These are phyloP conservation scores for Arabidopsis arenosa DNA, from an alignment of 345 rosid genomes.

Conservation along the genomic window DNA sequence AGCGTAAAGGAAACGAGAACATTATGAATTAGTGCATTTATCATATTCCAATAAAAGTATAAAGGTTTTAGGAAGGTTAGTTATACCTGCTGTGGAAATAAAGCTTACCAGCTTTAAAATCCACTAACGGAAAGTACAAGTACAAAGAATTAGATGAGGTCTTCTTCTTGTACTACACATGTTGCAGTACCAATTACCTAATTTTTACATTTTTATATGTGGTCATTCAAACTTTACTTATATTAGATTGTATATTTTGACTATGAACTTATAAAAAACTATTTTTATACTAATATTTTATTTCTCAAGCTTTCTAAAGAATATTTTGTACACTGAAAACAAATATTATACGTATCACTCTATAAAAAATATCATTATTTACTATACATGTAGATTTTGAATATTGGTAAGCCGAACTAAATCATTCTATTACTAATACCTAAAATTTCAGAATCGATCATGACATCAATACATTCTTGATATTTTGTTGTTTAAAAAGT, in stretches of 20 bases:
- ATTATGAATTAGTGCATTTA: conserved; percentile 18
- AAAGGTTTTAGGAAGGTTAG: conserved; percentile 38
- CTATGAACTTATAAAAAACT: neutral
- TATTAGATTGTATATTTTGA: neutral
- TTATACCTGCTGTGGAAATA: conserved; percentile 37
- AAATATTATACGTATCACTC: neutral
- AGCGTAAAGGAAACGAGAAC: conserved; percentile 48
- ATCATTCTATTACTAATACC: neutral
- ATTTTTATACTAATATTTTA: neutral
- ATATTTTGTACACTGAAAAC: neutral
- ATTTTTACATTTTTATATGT: neutral
- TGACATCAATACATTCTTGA: neutral
- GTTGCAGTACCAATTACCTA: conserved; percentile 30
- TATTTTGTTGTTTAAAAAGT: neutral
- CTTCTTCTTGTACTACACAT: conserved; percentile 40
- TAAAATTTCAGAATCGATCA: neutral
- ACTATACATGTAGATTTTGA: neutral
- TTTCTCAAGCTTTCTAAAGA: neutral
- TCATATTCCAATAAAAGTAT: conserved; percentile 28
- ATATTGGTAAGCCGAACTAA: neutral
- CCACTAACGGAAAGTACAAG: conserved; percentile 28
- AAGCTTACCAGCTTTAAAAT: conserved; percentile 20
- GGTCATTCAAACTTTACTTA: conserved; percentile 18
- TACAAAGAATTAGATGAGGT: neutral
- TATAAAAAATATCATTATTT: neutral